Percentiles rank a stretch among this genome's conserved stretches.
Evolutionary conservation across 2,329 filamentous ascomycete genomes (phyloP).

Genomic region (Cytospora paraplurivora): DNA sequence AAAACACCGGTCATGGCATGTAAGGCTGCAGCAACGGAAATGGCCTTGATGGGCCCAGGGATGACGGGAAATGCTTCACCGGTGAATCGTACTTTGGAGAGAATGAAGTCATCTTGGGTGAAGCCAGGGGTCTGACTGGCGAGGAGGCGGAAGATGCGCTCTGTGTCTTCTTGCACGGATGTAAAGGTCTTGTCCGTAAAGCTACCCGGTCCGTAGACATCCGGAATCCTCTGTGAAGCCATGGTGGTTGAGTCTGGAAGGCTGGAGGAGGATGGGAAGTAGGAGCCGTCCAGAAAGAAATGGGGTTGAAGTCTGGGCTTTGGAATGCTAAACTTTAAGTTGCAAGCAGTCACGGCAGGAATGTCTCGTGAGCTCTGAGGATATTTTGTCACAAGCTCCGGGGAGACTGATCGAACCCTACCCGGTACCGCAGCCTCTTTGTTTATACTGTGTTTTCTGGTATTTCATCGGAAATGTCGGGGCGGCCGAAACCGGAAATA

Average conservation of each 20-base stretch:
- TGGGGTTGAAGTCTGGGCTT: neutral
- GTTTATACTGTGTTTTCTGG: no score
- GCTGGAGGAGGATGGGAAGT: no score
- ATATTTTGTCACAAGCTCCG: no score
- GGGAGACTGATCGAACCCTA: no score
- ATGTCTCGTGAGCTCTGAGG: neutral
- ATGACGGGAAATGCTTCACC: constrained; percentile 38
- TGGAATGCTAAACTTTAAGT: neutral
- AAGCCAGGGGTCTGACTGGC: constrained; percentile 39
- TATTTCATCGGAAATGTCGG: no score
- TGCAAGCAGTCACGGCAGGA: no score
- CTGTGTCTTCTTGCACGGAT: constrained; percentile 36
- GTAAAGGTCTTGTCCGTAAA: constrained; percentile 36
- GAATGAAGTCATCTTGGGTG: constrained; percentile 34
- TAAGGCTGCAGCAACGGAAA: constrained; percentile 37
- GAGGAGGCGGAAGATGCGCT: constrained; percentile 38
- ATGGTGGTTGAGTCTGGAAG: constrained; percentile 17
- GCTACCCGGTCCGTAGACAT: constrained; percentile 39
- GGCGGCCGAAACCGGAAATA: no score
- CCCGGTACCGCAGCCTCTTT: no score
- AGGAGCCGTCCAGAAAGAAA: neutral
- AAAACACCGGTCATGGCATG: constrained; percentile 43
- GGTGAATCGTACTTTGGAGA: constrained; percentile 38
- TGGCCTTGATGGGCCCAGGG: constrained; percentile 41
- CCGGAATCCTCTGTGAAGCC: constrained; percentile 30